Base-by-base conservation (phyloP, 2,329 filamentous ascomycete genomes). In the Lizonia empirigonia region DNA sequence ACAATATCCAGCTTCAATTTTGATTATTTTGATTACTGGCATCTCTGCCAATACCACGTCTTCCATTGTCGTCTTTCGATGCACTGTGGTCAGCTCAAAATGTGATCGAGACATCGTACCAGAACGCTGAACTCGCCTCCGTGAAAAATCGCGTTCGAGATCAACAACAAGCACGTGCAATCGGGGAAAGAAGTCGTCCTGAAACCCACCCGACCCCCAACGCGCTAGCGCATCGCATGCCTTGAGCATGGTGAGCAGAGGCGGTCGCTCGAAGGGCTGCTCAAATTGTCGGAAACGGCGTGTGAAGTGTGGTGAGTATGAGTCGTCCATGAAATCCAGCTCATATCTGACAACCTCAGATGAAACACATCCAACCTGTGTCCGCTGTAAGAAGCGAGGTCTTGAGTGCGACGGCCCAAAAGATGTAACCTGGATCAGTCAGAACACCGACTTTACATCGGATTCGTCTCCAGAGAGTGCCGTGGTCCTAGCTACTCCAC, bases 251-350 rank as follows among this genome's bases (percentile, higher is more conserved):
- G 65, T 69, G 22, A 65, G 59, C 33, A 58, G 63, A 45, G 64
- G 64, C 32, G 65, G 65, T 8, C 64, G 65, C 34, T 69, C 65
- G 4, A 66, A 59, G 45, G 64, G 64, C 16, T 69, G 65, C 33
- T 37, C 55, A 4, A 56, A 63, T n/a, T 69, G 64, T 49, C 62
- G 64, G 15, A 58, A 58, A 29, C 56, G 64, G 20, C 59, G 61
- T 22, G 58, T 68, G 13, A 69, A 68, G 44, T 69, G 65, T 29
- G 65, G 65, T 68, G 47, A 45, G 65, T 60, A 1, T 10, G 18
- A 23, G n/a, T 9, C 19, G 7, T 33, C 12, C 3, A 26, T 6
- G 19, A 37, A 10, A 7, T 32, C 2, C 22, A 32, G 15, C 10
- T 9, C 6, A 10, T 7, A 9, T 15, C 42, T 60, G 23, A 58